Evolutionary conservation across 148 eudicot genomes (phyloP).

Genomic region (Silene latifolia): DNA sequence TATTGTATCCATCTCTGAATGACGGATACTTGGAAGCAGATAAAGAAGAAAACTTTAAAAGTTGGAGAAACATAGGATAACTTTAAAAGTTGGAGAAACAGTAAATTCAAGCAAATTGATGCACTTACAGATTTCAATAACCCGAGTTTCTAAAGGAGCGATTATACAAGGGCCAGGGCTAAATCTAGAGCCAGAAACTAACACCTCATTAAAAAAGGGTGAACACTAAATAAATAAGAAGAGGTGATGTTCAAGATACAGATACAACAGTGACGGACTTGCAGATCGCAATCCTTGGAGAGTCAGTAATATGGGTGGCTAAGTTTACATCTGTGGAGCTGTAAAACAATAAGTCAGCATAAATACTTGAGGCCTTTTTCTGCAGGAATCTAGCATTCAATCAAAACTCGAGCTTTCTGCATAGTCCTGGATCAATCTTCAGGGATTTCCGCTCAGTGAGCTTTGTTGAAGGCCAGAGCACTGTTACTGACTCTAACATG

Average conservation of each 20-base stretch:
- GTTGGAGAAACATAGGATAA: too few relatives aligned
- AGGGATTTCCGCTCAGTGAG: constrained; percentile 23
- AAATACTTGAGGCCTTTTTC: constrained; percentile 6
- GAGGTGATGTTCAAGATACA: constrained; percentile 17
- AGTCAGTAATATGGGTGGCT: constrained; percentile 15
- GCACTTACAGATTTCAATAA: constrained; percentile 16
- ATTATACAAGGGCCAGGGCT: constrained; percentile 14
- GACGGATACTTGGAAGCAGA: not conserved
- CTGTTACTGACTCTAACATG: too few relatives aligned
- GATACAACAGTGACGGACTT: constrained; percentile 24
- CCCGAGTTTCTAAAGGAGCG: constrained; percentile 16
- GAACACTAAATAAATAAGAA: not conserved
- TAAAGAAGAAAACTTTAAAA: too few relatives aligned
- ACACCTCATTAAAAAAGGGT: constrained; percentile 20
- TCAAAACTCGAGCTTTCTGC: constrained; percentile 71
- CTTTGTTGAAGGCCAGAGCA: constrained; percentile 64
- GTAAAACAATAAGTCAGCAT: constrained; percentile 21
- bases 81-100: too few relatives aligned
- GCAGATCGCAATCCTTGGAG: constrained; percentile 16
- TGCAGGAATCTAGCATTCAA: not conserved
- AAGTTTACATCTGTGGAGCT: constrained; percentile 23
- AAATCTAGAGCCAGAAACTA: constrained; percentile 15
- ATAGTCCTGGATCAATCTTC: constrained; percentile 43
- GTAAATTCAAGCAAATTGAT: constrained; percentile 4
- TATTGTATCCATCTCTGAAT: too few relatives aligned